Base-by-base conservation (phyloP, 2,329 filamentous ascomycete genomes). In the Trichoderma semiorbis region DNA sequence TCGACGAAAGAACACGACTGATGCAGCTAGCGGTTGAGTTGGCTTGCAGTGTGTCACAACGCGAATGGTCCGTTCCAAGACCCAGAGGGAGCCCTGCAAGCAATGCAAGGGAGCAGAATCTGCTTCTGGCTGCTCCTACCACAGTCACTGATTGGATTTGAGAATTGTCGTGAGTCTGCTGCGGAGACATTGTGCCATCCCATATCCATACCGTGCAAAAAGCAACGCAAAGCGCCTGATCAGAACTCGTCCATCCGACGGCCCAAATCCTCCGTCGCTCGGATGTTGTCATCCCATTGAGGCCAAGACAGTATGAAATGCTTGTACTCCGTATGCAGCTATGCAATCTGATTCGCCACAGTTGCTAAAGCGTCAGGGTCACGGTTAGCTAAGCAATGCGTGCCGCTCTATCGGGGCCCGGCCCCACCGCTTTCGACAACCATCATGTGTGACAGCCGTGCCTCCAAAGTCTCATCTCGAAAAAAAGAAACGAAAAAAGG, bases 31-130 rank as follows among this genome's bases (percentile, higher is more conserved):
- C 66, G 66, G 66, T 69, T 69, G 66, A 61, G 66, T 21, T 69
- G 66, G 66, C 66, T 69, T 69, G 57, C 57, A 69, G 66, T 69
- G 66, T 69, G 66, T 69, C 66, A 69, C 66, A 21, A 69, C 66
- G 66, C 66, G 28, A 69, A 62, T 69, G 66, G 66, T 62, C 66
- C 55, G 66, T 61, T 69, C 28, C 55, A 62, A 69, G 55, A 10
- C 66, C 53, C 55, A 43, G 55, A 39, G 34, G 34, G 65, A 47
- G 55, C 34, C 55, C 55, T 68, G 65, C 65, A 39, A 60, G 47
- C 47, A 53, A 53, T 24, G 63, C 62, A 66, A 50, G 63, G 57
- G 66, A 61, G 57, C 18, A 26, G 32, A 34, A 60, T 50, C 26
- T 69, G 55, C 57, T 12, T 26, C 18, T 28, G 36, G 32, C 32